These are phyloP conservation scores for Phytopythium montanum DNA, from an alignment of 352 stramenopile species.

Conservation along the genomic window DNA sequence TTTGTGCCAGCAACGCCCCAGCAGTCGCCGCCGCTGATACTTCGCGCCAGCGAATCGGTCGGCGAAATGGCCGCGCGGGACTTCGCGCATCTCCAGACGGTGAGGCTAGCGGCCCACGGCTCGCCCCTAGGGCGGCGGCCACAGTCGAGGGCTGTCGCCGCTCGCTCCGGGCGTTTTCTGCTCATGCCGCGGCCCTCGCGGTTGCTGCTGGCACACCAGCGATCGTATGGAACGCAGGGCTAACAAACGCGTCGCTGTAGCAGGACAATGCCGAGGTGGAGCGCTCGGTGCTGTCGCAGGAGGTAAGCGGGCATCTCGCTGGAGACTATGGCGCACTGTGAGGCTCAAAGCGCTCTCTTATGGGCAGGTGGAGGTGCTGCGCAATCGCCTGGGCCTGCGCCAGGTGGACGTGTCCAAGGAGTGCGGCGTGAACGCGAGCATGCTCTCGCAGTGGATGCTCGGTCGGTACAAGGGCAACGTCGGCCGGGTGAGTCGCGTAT, in stretches of 20 bases:
- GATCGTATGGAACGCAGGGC: background rate
- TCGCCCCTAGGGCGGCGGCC: background rate
- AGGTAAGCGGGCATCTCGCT: constrained; percentile 22
- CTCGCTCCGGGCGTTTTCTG: background rate
- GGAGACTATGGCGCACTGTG: no score
- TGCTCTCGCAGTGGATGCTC: constrained; percentile 87
- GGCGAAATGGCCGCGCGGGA: constrained; percentile 43
- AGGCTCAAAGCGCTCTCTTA: background rate
- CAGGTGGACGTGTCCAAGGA: constrained; percentile 86
- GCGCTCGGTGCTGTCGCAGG: constrained; percentile 73
- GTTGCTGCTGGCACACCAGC: background rate
- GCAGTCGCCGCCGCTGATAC: background rate
- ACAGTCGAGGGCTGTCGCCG: background rate
- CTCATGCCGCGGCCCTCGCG: background rate
- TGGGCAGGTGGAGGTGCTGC: constrained; percentile 64
- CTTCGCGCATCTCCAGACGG: constrained; percentile 76
- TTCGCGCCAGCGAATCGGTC: background rate
- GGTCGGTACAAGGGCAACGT: constrained; percentile 84
- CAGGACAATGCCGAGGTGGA: constrained; percentile 87
- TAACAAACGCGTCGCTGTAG: background rate
- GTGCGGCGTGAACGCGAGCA: constrained; percentile 81
- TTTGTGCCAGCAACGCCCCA: background rate
- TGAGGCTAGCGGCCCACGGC: constrained; percentile 10
- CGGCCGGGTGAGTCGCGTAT: constrained; percentile 36
- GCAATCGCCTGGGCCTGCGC: constrained; percentile 63